phyloP scores from a whole-genome alignment of 2,329 filamentous ascomycete genomes.

The Arthrobotrys conoides region DNA sequence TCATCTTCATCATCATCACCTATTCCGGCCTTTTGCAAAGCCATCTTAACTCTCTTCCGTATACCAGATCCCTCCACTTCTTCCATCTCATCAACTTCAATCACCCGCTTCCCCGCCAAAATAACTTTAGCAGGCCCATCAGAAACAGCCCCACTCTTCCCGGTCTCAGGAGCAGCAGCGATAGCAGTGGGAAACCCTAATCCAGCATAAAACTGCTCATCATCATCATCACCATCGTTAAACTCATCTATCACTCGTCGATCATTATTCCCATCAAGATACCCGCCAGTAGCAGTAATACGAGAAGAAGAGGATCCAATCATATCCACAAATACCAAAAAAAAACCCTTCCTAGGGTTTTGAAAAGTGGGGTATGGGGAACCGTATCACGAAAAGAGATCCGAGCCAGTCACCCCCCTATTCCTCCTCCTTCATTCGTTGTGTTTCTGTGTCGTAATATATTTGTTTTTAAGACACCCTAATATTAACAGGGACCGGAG shows the following conservation, averaged over 20 bases:
- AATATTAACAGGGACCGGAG: background rate
- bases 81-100: slow-evolving; percentile 23
- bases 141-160: slow-evolving; percentile 4
- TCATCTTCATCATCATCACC: background rate
- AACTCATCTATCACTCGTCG: slow-evolving; percentile 15
- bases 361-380: background rate
- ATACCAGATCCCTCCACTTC: background rate
- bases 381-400: background rate
- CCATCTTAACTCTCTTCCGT: slow-evolving; percentile 32
- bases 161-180: background rate
- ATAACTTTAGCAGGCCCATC: slow-evolving; percentile 28
- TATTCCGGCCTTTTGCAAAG: background rate
- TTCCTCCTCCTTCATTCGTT: background rate
- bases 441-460: background rate
- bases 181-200: slow-evolving; percentile 1
- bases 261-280: slow-evolving; percentile 23
- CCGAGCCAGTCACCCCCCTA: slow-evolving; percentile 4
- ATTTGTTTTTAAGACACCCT: slow-evolving; percentile 1
- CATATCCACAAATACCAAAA: slow-evolving; percentile 11
- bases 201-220: slow-evolving; percentile 19
- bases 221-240: slow-evolving; percentile 8
- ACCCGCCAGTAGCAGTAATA: slow-evolving; percentile 11
- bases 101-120: slow-evolving; percentile 49
- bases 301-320: slow-evolving; percentile 14
- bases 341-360: background rate